Evolutionary conservation across 805 yeast genomes (phyloP).

Genomic region (Ogataea polymorpha): DNA sequence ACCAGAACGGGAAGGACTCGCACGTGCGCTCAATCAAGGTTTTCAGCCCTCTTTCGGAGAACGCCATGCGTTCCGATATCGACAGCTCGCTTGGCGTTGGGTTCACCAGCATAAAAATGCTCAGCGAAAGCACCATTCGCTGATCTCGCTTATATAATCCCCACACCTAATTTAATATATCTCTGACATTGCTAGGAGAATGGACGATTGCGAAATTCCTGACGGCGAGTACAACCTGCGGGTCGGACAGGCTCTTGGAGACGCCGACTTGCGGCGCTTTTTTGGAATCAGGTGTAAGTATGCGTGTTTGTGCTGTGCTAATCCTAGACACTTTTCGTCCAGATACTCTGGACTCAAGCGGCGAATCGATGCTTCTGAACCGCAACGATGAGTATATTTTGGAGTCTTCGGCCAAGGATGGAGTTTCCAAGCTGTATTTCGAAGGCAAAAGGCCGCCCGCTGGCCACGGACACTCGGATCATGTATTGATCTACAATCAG

Average conservation of each 20-base stretch:
- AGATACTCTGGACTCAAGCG: slow-evolving; percentile 29
- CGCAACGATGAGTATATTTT: slow-evolving; percentile 22
- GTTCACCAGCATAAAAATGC: slow-evolving; percentile 32
- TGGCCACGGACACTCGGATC: slow-evolving; percentile 21
- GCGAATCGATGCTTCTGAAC: slow-evolving; percentile 23
- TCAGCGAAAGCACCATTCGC: slow-evolving; percentile 33
- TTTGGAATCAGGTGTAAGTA: slow-evolving; percentile 35
- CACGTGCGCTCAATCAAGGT: slow-evolving; percentile 77
- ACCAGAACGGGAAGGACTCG: slow-evolving; percentile 94
- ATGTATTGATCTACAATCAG: slow-evolving; percentile 27
- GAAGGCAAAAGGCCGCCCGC: slow-evolving; percentile 29
- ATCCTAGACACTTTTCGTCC: slow-evolving; percentile 33
- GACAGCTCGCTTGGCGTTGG: slow-evolving; percentile 28
- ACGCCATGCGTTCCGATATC: slow-evolving; percentile 21
- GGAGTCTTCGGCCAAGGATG: slow-evolving; percentile 14
- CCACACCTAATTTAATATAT: slow-evolving; percentile 1
- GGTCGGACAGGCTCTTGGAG: slow-evolving; percentile 25
- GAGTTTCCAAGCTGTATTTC: slow-evolving; percentile 24
- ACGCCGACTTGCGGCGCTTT: slow-evolving; percentile 18
- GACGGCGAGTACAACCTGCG: slow-evolving; percentile 38
- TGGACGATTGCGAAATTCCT: slow-evolving; percentile 19
- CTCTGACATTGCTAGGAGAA: slow-evolving; percentile 4
- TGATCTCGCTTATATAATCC: slow-evolving; percentile 12
- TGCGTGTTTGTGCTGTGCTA: not conserved
- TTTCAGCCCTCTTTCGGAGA: slow-evolving; percentile 40